A percentile compares a stretch with the other conserved stretches of the same genome.
Evolutionary conservation across 2,329 filamentous ascomycete species (phyloP).

Genomic region (Teratosphaeria gauchensis): DNA sequence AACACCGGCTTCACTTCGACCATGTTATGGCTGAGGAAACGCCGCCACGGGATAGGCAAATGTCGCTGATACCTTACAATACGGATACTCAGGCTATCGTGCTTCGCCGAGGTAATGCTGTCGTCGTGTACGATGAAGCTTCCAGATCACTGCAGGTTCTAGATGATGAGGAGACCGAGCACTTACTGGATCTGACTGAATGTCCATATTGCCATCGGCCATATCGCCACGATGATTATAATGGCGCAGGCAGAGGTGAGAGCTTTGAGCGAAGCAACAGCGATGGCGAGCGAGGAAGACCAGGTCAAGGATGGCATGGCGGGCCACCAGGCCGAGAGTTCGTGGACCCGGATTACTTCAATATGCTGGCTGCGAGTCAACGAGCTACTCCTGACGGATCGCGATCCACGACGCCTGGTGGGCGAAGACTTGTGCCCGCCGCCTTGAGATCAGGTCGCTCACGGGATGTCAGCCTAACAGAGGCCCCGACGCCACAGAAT

Average conservation of each 20-base stretch:
- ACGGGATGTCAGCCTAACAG: conserved; percentile 21
- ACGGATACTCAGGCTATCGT: conserved; percentile 67
- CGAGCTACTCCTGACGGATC: conserved; percentile 35
- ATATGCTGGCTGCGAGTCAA: conserved; percentile 63
- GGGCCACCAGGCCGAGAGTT: conserved; percentile 47
- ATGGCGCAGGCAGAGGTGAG: conserved; percentile 1
- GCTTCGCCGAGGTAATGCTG: conserved; percentile 78
- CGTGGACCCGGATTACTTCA: conserved; percentile 88
- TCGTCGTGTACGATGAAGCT: conserved; percentile 80
- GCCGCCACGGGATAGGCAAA: conserved; percentile 22
- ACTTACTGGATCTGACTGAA: conserved; percentile 51
- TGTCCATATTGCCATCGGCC: conserved; percentile 90
- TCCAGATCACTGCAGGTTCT: conserved; percentile 80
- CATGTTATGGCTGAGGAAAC: conserved; percentile 23
- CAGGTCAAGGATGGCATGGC: neutral
- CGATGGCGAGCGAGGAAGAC: neutral
- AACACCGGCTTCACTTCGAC: neutral
- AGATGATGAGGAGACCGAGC: conserved; percentile 39
- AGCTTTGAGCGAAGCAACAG: neutral
- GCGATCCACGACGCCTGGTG: conserved; percentile 22
- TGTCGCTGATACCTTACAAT: conserved; percentile 70
- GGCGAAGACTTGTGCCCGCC: conserved; percentile 34
- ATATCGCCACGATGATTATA: conserved; percentile 41
- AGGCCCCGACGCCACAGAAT: conserved; percentile 36
- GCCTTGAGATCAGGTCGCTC: conserved; percentile 24